Conservation (phyloP, 805 yeast genomes). For the Saccharomycopsis amapae region DNA sequence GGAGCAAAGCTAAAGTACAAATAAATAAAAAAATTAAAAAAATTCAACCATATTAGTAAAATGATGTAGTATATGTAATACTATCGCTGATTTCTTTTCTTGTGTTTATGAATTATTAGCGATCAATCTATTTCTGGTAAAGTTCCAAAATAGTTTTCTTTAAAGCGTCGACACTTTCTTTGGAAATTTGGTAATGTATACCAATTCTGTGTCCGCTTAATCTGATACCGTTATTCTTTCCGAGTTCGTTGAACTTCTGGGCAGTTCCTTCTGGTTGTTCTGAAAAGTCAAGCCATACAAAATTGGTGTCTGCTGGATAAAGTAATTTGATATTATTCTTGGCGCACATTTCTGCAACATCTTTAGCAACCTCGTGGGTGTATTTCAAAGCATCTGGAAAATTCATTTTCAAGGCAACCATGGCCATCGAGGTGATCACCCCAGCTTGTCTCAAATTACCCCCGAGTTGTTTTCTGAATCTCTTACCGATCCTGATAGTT, state of each 20-base stretch:
- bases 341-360: constrained; percentile 46
- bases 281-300: constrained; percentile 64
- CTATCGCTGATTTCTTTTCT: no score
- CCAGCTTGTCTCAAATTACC: constrained; percentile 93
- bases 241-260: constrained; percentile 45
- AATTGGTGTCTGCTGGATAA: constrained; percentile 78
- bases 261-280: constrained; percentile 25
- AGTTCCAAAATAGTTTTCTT: constrained; percentile 54
- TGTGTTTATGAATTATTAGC: no score
- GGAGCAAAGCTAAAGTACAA: no score
- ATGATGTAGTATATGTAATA: background rate
- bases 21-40: background rate
- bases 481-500: constrained; percentile 64
- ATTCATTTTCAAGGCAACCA: constrained; percentile 67
- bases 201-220: constrained; percentile 65
- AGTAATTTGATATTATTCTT: constrained; percentile 49
- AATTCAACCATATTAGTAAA: background rate
- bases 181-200: constrained; percentile 64
- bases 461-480: constrained; percentile 86
- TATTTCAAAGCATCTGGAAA: constrained; percentile 44
- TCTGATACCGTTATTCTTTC: constrained; percentile 53
- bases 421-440: constrained; percentile 71
- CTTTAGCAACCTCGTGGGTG: constrained; percentile 45
- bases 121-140: background rate
- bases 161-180: constrained; percentile 47